Percentiles rank a stretch among this genome's conserved stretches.
Evolutionary conservation across 495 filamentous ascomycete genomes (phyloP).

Genomic region (Astrothelium subdiscretum): DNA sequence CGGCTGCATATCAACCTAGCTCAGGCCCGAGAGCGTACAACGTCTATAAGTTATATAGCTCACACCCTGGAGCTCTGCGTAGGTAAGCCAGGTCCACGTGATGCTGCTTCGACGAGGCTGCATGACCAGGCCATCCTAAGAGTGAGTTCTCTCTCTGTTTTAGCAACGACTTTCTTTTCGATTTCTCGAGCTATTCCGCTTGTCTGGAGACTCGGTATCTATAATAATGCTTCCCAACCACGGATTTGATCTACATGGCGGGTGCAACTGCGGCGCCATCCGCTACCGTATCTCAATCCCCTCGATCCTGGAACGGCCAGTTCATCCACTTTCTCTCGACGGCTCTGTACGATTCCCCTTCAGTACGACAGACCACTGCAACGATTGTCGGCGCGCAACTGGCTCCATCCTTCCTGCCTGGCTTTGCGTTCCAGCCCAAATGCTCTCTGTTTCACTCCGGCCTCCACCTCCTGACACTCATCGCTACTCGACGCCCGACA

Average conservation of each 20-base stretch:
- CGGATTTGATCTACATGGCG: conserved; percentile 22
- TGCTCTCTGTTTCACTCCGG: conserved; percentile 2
- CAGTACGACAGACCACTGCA: conserved; percentile 22
- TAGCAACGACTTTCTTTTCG: not conserved
- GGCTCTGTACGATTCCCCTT: conserved; percentile 14
- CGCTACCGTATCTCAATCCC: conserved; percentile 27
- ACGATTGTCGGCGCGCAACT: conserved; percentile 21
- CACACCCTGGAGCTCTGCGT: not conserved
- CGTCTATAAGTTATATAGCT: not conserved
- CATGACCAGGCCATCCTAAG: not conserved
- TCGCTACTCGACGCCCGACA: not conserved
- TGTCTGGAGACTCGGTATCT: not conserved
- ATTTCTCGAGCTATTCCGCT: not conserved
- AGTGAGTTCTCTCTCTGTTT: not conserved
- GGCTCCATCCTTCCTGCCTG: conserved; percentile 14
- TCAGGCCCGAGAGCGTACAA: not conserved
- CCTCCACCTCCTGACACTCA: conserved; percentile 2
- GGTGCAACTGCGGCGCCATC: conserved; percentile 34
- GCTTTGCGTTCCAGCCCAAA: conserved; percentile 6
- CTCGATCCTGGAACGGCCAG: conserved; percentile 14
- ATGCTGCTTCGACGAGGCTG: not conserved
- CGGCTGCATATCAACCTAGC: not conserved
- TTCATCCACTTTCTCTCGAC: conserved; percentile 4
- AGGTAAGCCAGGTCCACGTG: not conserved
- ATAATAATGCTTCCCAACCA: conserved; percentile 19